Evolutionary conservation across 495 filamentous ascomycete genomes (phyloP).

Genomic region (Lasiosphaeria ovina): DNA sequence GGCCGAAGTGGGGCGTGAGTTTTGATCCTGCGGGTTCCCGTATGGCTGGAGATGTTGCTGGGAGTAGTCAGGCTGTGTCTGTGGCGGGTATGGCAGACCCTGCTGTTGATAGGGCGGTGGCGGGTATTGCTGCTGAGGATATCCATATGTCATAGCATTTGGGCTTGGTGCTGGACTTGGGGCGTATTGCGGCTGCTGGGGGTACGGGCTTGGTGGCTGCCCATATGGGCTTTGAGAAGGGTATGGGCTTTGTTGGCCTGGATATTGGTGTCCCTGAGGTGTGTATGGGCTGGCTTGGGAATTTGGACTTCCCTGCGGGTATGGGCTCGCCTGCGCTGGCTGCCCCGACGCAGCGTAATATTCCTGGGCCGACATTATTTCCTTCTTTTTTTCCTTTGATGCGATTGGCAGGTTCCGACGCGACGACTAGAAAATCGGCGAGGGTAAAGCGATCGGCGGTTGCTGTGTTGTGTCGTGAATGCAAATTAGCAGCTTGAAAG

Average conservation of each 20-base stretch:
- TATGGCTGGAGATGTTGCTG: conserved; percentile 17
- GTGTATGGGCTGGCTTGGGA: neutral
- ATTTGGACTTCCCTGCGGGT: neutral
- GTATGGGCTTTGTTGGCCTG: neutral
- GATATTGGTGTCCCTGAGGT: neutral
- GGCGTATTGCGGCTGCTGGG: conserved; percentile 13
- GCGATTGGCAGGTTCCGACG: too few species aligned
- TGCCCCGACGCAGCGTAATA: conserved; percentile 15
- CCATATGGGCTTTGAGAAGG: conserved; percentile 8
- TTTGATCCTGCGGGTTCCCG: neutral
- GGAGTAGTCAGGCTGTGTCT: conserved; percentile 12
- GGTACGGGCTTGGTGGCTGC: conserved; percentile 3
- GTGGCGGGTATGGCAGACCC: conserved; percentile 3
- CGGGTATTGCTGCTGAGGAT: conserved; percentile 7
- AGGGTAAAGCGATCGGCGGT: too few species aligned
- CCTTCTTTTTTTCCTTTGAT: neutral
- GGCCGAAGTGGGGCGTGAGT: conserved; percentile 12
- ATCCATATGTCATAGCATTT: neutral
- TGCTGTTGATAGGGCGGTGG: neutral
- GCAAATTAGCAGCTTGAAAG: too few species aligned
- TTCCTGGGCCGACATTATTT: conserved; percentile 20
- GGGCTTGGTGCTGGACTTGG: neutral
- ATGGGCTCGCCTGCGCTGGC: conserved; percentile 1
- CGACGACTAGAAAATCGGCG: too few species aligned
- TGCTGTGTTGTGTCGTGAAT: too few species aligned